Conservation (phyloP, 2,329 filamentous ascomycete genomes). For the Fusarium napiforme region DNA sequence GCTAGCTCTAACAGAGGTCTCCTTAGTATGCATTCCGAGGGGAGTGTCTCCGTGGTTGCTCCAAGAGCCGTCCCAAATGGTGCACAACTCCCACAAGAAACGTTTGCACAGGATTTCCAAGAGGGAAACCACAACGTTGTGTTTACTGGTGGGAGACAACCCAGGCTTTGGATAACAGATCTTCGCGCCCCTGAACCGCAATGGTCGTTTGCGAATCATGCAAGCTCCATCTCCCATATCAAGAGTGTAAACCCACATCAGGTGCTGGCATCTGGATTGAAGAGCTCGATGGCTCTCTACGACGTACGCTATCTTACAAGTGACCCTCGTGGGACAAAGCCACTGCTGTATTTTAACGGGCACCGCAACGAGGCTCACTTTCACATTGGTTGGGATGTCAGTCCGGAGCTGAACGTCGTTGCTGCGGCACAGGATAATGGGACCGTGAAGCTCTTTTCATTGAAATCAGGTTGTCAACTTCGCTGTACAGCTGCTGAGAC, state of each 20-base stretch:
- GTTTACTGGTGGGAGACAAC: slow-evolving; percentile 63
- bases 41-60: slow-evolving; percentile 50
- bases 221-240: slow-evolving; percentile 61
- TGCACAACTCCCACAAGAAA: slow-evolving; percentile 47
- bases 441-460: slow-evolving; percentile 61
- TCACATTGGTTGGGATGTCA: slow-evolving; percentile 64
- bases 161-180: slow-evolving; percentile 59
- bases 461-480: slow-evolving; percentile 57
- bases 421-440: slow-evolving; percentile 66
- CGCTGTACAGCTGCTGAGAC: slow-evolving; percentile 40
- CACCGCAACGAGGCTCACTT: slow-evolving; percentile 63
- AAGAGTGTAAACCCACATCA: slow-evolving; percentile 60
- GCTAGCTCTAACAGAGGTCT: slow-evolving; percentile 63
- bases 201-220: slow-evolving; percentile 50
- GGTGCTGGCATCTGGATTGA: slow-evolving; percentile 64
- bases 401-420: slow-evolving; percentile 58
- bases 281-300: slow-evolving; percentile 63
- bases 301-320: slow-evolving; percentile 60
- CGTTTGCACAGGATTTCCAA: slow-evolving; percentile 63
- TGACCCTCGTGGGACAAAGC: slow-evolving; percentile 41
- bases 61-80: slow-evolving; percentile 36
- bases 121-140: slow-evolving; percentile 56
- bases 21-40: slow-evolving; percentile 49
- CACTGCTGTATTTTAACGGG: slow-evolving; percentile 60
- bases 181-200: slow-evolving; percentile 51